Base-by-base conservation (phyloP, 2,329 filamentous ascomycete species). In the Berkeleyomyces rouxiae region DNA sequence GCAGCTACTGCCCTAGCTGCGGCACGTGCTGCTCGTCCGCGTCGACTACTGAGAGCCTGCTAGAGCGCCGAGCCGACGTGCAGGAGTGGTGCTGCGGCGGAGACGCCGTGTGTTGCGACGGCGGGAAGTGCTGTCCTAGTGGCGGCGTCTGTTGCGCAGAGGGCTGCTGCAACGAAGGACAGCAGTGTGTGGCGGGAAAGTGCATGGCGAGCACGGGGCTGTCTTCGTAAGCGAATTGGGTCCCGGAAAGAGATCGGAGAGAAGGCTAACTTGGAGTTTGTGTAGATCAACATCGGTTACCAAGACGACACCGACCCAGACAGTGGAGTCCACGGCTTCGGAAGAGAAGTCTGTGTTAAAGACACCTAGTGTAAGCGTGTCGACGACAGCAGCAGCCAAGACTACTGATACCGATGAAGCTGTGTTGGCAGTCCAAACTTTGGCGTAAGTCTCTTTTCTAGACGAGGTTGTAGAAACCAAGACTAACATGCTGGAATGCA, bases 31-130 rank as follows among this genome's bases (percentile, higher is more conserved):
- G 65, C 36, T 61, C 59, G 23, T 60, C 57, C 46, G 23, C 23
- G n/a, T 31, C 39, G 7, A 36, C 13, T 13, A 16, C 33, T 2
- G 49, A 33, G 2, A 13, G 23, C 44, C 43, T 40, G 23, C n/a
- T 23, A n/a, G 23, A 16, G n/a, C 37, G 37, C n/a, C 13, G 40
- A 2, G 43, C 51, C 2, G 61, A 44, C 6, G 7, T 40, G 1
- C 62, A 58, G 23, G 33, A 62, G 42, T 66, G 65, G 64, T 66
- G 65, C 40, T 66, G 64, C 13, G 7, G 23, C 16, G 57, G 46
- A 13, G 51, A 37, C 13, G 59, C 64, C 11, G 61, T 60, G 6
- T 66, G 65, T 58, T 66, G 65, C 42, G 61, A 63, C 7, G 65
- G 65, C 5, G 60, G 62, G 40, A 53, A 61, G 23, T 66, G 65